A percentile compares a stretch with the other conserved stretches of the same genome.
phyloP scores from a whole-genome alignment of 2,329 filamentous ascomycete genomes.

The Pseudogymnoascus sp. region DNA sequence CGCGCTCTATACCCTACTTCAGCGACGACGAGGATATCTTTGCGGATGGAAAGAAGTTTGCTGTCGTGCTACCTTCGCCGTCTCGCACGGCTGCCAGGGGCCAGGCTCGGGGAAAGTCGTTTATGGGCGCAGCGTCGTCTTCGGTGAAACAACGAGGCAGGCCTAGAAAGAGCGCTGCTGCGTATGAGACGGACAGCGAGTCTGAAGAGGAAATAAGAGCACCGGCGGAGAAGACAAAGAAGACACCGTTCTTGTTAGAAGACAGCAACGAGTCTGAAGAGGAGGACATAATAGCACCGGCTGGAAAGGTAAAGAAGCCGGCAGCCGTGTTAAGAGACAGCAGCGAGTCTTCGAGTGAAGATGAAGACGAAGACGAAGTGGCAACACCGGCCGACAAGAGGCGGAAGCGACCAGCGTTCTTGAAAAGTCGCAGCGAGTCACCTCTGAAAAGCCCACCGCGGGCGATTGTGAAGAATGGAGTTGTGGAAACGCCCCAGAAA shows the following conservation, averaged over 20 bases:
- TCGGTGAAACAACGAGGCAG: not conserved
- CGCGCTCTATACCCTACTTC: not conserved
- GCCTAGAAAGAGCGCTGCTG: not conserved
- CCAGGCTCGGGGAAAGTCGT: not conserved
- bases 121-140: not conserved
- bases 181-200: not conserved
- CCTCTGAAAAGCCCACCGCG: not conserved
- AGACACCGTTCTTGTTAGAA: not conserved
- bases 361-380: not conserved
- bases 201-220: not conserved
- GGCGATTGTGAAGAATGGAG: not conserved
- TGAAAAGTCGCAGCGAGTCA: not conserved
- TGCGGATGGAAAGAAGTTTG: slow-evolving; percentile 1
- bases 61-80: not conserved
- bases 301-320: not conserved
- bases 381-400: not conserved
- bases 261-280: not conserved
- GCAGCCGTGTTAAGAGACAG: not conserved
- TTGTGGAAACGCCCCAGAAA: not conserved
- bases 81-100: not conserved
- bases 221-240: not conserved
- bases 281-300: not conserved
- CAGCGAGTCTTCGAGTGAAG: not conserved
- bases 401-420: not conserved
- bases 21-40: not conserved